Percentiles rank a stretch among this genome's conserved stretches.
Evolutionary conservation across 2,329 filamentous ascomycete genomes (phyloP).

Genomic region (Diaporthe sp.): DNA sequence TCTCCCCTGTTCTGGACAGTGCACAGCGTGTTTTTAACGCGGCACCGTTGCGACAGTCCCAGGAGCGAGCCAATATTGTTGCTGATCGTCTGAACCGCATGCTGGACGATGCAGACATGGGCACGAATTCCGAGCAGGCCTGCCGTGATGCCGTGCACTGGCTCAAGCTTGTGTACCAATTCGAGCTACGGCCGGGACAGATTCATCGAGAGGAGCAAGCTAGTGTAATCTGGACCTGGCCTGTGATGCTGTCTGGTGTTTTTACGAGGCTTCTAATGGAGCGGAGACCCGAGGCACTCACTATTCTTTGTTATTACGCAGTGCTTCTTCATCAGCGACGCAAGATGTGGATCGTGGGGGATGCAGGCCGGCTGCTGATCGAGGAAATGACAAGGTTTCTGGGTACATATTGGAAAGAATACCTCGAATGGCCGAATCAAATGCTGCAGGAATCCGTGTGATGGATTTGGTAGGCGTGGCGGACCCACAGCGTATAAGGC

Average conservation of each 20-base stretch:
- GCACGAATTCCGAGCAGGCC: neutral
- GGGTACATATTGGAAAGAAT: neutral
- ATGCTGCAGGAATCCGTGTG: neutral
- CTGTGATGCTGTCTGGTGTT: neutral
- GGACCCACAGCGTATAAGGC: neutral
- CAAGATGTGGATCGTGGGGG: neutral
- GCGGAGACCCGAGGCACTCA: neutral
- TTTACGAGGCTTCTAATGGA: neutral
- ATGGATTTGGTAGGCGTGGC: neutral
- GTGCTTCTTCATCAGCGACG: neutral
- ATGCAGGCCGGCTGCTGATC: neutral
- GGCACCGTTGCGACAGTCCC: neutral
- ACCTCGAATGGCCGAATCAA: conserved; percentile 8
- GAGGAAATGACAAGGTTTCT: neutral
- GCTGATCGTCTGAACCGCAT: neutral
- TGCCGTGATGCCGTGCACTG: neutral
- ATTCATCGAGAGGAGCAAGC: neutral
- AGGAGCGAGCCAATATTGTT: neutral
- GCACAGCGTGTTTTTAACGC: neutral
- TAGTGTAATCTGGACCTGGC: neutral
- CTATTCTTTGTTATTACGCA: neutral
- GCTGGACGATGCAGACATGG: neutral
- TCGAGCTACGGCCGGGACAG: neutral
- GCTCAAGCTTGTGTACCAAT: neutral
- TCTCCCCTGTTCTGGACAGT: neutral